Evolutionary conservation across 306 rosid genomes (phyloP).

Genomic region (Vachellia collinsii): DNA sequence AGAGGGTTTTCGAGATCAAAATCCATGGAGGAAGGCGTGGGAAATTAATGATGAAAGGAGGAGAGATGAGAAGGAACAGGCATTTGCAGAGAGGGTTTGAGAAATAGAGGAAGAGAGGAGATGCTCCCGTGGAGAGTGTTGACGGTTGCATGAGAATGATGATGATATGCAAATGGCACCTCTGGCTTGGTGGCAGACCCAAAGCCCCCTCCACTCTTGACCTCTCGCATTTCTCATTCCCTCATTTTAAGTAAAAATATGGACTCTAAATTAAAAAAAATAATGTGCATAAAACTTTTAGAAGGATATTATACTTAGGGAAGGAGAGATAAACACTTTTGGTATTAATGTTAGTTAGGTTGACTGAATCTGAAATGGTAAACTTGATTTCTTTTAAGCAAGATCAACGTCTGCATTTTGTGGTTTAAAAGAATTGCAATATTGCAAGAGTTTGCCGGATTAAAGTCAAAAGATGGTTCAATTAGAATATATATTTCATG

Average conservation of each 20-base stretch:
- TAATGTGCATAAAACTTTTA: too few relatives aligned
- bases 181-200: background rate
- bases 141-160: slow-evolving; percentile 5
- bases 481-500: too few relatives aligned
- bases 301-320: too few relatives aligned
- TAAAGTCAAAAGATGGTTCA: too few relatives aligned
- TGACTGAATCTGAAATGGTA: too few relatives aligned
- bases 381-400: too few relatives aligned
- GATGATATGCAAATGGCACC: background rate
- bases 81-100: slow-evolving; percentile 1
- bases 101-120: background rate
- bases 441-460: too few relatives aligned
- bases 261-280: too few relatives aligned
- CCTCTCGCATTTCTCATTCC: background rate
- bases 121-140: background rate
- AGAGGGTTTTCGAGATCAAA: slow-evolving; percentile 83
- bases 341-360: too few relatives aligned
- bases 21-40: slow-evolving; percentile 50
- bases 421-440: too few relatives aligned
- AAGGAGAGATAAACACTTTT: too few relatives aligned
- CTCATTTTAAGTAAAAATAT: background rate
- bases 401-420: too few relatives aligned
- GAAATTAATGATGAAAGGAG: slow-evolving; percentile 16
- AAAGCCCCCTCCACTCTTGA: background rate
- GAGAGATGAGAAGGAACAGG: background rate